phyloP scores from a whole-genome alignment of 2,329 filamentous ascomycete genomes.

The Colletotrichum eleusines region DNA sequence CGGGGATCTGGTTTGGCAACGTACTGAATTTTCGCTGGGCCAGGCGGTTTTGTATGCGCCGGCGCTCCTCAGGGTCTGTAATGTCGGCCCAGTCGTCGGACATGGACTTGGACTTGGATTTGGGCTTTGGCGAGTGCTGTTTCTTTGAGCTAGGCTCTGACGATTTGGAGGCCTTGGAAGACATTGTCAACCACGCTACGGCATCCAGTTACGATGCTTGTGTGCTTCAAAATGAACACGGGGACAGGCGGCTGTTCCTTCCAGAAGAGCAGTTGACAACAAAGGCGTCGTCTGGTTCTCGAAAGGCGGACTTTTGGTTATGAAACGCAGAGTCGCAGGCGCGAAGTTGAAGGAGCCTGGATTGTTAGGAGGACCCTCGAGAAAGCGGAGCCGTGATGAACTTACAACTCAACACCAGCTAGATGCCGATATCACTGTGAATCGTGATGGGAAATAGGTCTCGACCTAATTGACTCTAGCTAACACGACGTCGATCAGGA shows the following conservation, averaged over 20 bases:
- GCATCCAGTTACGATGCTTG: not conserved
- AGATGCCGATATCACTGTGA: not conserved
- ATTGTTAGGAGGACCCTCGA: not conserved
- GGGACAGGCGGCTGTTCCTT: not conserved
- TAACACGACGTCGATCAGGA: not conserved
- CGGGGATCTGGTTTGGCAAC: slow-evolving; percentile 47
- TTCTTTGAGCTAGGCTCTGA: slow-evolving; percentile 47
- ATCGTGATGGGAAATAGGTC: not conserved
- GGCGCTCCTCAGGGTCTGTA: slow-evolving; percentile 76
- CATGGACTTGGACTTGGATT: slow-evolving; percentile 54
- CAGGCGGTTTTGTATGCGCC: slow-evolving; percentile 81
- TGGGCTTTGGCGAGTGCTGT: slow-evolving; percentile 52
- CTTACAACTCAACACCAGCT: not conserved
- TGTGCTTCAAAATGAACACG: too few species aligned
- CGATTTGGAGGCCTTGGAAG: slow-evolving; percentile 47
- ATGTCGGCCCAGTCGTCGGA: slow-evolving; percentile 77
- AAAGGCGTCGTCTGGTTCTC: not conserved
- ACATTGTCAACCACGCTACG: slow-evolving; percentile 47
- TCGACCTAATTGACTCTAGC: too few species aligned
- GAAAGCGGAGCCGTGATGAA: not conserved
- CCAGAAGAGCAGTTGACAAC: not conserved
- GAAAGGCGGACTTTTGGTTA: not conserved
- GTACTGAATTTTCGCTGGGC: slow-evolving; percentile 82
- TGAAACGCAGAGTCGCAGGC: not conserved
- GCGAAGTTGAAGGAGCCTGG: not conserved